These are phyloP conservation scores for Amaranthus palmeri DNA, from an alignment of 148 eudicot genomes.

Conservation along the genomic window DNA sequence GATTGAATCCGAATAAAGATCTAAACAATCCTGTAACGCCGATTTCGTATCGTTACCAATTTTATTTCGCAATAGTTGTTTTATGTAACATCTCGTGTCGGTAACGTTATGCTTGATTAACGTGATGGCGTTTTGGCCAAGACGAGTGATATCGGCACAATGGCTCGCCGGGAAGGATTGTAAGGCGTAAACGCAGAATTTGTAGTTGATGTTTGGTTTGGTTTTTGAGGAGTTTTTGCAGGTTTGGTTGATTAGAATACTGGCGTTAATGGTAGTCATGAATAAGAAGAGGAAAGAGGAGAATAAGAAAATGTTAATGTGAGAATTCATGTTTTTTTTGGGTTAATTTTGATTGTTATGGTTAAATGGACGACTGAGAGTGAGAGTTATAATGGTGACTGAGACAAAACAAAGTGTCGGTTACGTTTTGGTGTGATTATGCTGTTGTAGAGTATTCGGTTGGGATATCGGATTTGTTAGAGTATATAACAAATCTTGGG, in stretches of 20 bases:
- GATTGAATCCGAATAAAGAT: conserved; percentile 23
- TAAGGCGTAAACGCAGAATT: conserved; percentile 26
- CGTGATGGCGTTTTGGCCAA: conserved; percentile 19
- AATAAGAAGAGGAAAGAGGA: background rate
- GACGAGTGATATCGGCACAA: conserved; percentile 20
- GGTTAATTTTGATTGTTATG: background rate
- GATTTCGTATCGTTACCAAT: background rate
- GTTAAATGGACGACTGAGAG: background rate
- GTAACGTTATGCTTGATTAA: conserved; percentile 17
- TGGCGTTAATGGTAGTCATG: background rate
- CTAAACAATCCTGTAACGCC: conserved; percentile 18
- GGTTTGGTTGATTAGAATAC: conserved; percentile 20
- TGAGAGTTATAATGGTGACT: background rate
- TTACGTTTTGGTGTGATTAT: background rate
- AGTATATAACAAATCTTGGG: too few relatives aligned
- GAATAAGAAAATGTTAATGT: conserved; percentile 5
- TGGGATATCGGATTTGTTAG: too few relatives aligned
- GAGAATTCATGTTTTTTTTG: conserved; percentile 9
- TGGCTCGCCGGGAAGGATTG: conserved; percentile 25
- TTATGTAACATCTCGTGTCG: conserved; percentile 20
- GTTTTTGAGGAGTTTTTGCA: conserved; percentile 17
- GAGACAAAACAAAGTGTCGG: background rate
- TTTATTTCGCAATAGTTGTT: conserved; percentile 18
- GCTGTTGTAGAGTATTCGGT: too few relatives aligned
- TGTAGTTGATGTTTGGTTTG: conserved; percentile 23